A percentile compares a stretch with the other conserved stretches of the same genome.
Evolutionary conservation across 1,284 basidiomycete genomes (phyloP).

Genomic region (Cerioporus squamosus): DNA sequence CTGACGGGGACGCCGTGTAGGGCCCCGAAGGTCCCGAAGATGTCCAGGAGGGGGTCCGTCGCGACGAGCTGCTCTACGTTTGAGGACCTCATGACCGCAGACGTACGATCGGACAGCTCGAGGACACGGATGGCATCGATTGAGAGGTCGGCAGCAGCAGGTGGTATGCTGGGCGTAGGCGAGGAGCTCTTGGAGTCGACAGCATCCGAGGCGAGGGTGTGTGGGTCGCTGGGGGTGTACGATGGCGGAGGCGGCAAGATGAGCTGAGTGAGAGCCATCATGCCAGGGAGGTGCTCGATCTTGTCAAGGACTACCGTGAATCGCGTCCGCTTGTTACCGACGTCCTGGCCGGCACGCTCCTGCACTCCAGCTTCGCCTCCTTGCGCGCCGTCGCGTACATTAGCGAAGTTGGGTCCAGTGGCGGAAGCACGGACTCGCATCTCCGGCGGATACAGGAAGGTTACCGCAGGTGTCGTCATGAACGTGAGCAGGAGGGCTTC

Average conservation of each 20-base stretch:
- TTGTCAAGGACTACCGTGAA: conserved; percentile 91
- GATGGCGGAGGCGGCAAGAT: conserved; percentile 48
- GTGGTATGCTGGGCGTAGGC: conserved; percentile 3
- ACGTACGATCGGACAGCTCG: conserved; percentile 73
- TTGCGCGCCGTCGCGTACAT: conserved; percentile 34
- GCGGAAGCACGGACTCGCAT: conserved; percentile 52
- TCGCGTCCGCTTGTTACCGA: conserved; percentile 47
- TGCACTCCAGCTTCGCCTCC: conserved; percentile 6
- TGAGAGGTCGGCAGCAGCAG: conserved; percentile 10
- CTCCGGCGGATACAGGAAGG: conserved; percentile 76
- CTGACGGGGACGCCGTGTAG: conserved; percentile 58
- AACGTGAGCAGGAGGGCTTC: conserved; percentile 88
- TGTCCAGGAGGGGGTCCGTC: conserved; percentile 63
- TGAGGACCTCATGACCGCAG: conserved; percentile 69
- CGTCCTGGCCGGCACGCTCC: conserved; percentile 18
- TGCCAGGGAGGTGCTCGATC: conserved; percentile 82
- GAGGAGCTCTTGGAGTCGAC: conserved; percentile 8
- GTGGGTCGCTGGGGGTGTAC: conserved; percentile 3
- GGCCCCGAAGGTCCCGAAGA: conserved; percentile 65
- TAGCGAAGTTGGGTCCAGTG: conserved; percentile 50
- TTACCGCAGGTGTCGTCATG: conserved; percentile 87
- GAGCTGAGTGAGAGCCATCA: conserved; percentile 74
- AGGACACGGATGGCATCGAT: conserved; percentile 61
- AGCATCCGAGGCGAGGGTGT: conserved; percentile 4
- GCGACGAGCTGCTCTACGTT: conserved; percentile 56